Base-by-base conservation (phyloP, 495 filamentous ascomycete species). In the Daldinia grandis region DNA sequence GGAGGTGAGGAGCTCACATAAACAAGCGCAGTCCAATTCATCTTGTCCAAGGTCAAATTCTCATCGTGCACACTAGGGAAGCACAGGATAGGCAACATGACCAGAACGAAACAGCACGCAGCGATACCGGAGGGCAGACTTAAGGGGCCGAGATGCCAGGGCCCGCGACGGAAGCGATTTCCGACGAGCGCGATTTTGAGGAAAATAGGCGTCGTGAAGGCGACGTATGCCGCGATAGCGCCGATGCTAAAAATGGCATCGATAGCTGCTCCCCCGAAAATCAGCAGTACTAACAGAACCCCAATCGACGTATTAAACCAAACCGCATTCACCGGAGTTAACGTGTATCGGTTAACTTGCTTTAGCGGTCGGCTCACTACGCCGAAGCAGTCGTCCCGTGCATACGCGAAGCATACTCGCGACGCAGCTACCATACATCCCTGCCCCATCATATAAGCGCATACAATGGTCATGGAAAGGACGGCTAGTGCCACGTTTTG, bases 341-440 rank as follows among this genome's bases (percentile, higher is more conserved):
- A 79, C 5, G 91, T 93, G 78, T 78, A 62, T 27, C 76, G 74
- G 80, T 94, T 89, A 51, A 94, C 88, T n/a, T 80, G 71, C 77
- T 90, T 92, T 79, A 90, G 89, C 70, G 84, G 84, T 0, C 71
- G 82, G 7, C 89, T 91, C 42, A 73, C 54, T n/a, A 83, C 76
- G 0, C 88, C 88, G 79, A 93, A 93, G 75, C 89, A 92, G 71
- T 88, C 91, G 78, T 94, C 91, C 12, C 91, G 88, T 7, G 91
- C 91, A 76, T 93, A 93, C 17, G 91, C 91, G 71, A 92, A 94
- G 17, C 91, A 92, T 27, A 94, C 91, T 56, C 91, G 83, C 5
- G 89, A 91, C 3, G 91, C 91, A 14, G 91, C 90, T 30, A 94
- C 90, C 91, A 93, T 93, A 77, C 90, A 93, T 1, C 90, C 91